Evolutionary conservation across 2,329 filamentous ascomycete genomes (phyloP), one percentile per base, ranked within the genome.

Genomic region (Cercospora janseana): DNA sequence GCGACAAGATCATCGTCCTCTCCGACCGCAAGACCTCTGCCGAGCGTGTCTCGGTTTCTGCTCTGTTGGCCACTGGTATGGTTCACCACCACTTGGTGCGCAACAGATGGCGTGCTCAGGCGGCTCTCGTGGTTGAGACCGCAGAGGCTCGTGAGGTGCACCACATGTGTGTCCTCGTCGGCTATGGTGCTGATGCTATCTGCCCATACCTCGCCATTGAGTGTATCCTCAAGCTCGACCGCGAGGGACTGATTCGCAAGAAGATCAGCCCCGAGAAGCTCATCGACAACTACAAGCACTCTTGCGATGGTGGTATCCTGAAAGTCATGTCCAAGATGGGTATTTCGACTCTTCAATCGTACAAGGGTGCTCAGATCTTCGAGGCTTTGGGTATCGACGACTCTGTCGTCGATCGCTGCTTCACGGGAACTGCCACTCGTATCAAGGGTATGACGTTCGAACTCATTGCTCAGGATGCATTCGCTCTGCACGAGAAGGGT

Each of bases 301-400:
- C 92, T 56, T 92, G 88, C 63, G 91, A 96, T 61, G 92, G 92
- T 66, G 92, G 92, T 75, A 95, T 97, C 58, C 78, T 97, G 58
- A 97, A 97, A 73, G 92, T 97, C 69, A 97, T 97, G 92, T 93
- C 87, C 70, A 97, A 97, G 79, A 97, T 97, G 92, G 92, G 92
- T 75, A 97, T 97, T 58, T 96, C 92, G 5, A 97, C 92, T 24
- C 78, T 97, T 37, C 89, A 92, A 66, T 92, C 87, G 60, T 97
- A 97, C 78, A 97, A 97, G 78, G 92, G 92, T 66, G 92, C 92
- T 49, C 92, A 97, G 75, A 97, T 97, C 58, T 97, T 96, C 62
- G 92, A 97, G 70, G 90, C 91, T 41, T 85, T 97, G 34, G 92
- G 92, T 72, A 84, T 96, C 26, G 91, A 96, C 65, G 91, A 95